A percentile compares a stretch with the other conserved stretches of the same genome.
phyloP scores from a whole-genome alignment of 2,329 filamentous ascomycete species.

The Aspergillus ibericus region DNA sequence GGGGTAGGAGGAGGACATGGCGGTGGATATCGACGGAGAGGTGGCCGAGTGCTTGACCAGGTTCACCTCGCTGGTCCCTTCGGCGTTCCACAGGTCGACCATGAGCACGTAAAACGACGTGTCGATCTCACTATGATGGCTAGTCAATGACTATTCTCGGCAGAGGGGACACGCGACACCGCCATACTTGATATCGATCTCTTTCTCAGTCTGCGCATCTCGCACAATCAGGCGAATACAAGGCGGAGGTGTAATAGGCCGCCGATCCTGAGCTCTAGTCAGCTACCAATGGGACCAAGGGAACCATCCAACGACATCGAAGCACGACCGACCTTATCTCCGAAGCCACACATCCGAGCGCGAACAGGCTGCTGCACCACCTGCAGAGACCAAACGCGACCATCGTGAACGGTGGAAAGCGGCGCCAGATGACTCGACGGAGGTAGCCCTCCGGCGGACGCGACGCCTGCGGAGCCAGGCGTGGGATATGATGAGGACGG shows the following conservation, averaged over 20 bases:
- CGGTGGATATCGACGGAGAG: conserved; percentile 77
- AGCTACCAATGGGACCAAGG: background rate
- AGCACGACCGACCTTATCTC: conserved; percentile 75
- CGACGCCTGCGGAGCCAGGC: conserved; percentile 32
- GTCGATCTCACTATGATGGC: conserved; percentile 62
- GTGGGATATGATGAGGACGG: conserved; percentile 38
- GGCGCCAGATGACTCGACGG: conserved; percentile 39
- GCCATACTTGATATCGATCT: conserved; percentile 78
- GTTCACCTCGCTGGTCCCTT: conserved; percentile 64
- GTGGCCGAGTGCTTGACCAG: conserved; percentile 65
- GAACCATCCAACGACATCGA: background rate
- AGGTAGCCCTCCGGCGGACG: conserved; percentile 30
- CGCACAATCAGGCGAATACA: conserved; percentile 82
- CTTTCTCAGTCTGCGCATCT: conserved; percentile 71
- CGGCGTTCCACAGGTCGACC: conserved; percentile 67
- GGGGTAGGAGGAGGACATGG: conserved; percentile 75
- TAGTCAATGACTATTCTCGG: conserved; percentile 12
- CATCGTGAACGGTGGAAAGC: conserved; percentile 43
- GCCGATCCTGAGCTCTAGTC: conserved; percentile 66
- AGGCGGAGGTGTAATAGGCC: conserved; percentile 92
- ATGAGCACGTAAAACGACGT: conserved; percentile 67
- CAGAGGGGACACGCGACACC: too few species aligned
- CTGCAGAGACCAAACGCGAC: conserved; percentile 60
- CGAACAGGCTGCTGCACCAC: conserved; percentile 89
- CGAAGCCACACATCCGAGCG: conserved; percentile 98